A percentile compares a stretch with the other conserved stretches of the same genome.
These are phyloP conservation scores for Paspalum vaginatum DNA, from an alignment of 176 grass and related monocot species.

Conservation along the genomic window DNA sequence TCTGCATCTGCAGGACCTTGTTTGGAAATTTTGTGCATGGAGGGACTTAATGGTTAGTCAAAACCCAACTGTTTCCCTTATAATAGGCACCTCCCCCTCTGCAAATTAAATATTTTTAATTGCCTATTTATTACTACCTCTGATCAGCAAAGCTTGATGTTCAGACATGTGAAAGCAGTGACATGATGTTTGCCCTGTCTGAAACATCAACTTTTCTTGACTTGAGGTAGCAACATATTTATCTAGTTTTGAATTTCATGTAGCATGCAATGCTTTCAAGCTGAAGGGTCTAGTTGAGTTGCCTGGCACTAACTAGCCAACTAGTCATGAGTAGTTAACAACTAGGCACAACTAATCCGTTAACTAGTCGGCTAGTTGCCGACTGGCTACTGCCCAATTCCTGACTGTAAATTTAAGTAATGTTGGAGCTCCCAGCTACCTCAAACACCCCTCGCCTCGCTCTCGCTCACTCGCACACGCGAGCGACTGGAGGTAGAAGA, in stretches of 20 bases:
- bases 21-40: slow-evolving; percentile 95
- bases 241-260: not conserved
- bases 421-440: no score
- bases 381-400: not conserved
- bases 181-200: not conserved
- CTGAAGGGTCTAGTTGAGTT: not conserved
- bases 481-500: no score
- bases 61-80: slow-evolving; percentile 32
- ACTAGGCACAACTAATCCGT: not conserved
- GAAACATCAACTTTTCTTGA: slow-evolving; percentile 6
- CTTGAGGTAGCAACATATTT: not conserved
- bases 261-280: not conserved
- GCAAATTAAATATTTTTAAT: slow-evolving; percentile 23
- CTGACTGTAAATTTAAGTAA: not conserved
- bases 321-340: not conserved
- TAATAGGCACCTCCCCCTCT: not conserved
- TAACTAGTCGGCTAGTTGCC: not conserved
- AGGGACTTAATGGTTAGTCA: slow-evolving; percentile 96
- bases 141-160: not conserved
- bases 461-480: no score
- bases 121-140: not conserved
- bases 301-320: not conserved
- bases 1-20: slow-evolving; percentile 77
- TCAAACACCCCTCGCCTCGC: no score
- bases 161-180: not conserved